Base-by-base conservation (phyloP, 2,329 filamentous ascomycete genomes). In the Botryotinia globosa region DNA sequence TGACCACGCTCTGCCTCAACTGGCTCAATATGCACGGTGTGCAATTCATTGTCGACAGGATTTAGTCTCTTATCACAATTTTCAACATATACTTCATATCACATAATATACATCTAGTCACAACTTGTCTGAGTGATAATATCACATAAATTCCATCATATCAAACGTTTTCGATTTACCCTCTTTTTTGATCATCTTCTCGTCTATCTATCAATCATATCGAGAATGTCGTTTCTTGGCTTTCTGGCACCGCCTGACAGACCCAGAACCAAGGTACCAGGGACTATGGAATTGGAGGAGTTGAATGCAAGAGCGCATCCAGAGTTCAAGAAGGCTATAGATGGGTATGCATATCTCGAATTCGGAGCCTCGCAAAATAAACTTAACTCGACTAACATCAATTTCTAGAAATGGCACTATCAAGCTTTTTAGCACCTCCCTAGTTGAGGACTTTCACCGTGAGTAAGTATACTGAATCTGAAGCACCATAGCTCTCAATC, bases 251-350 rank as follows among this genome's bases (percentile, higher is more conserved):
- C 25, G 51, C n/a, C 51, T 29, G 12, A 8, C 3, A 29, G 51
- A 14, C 10, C 12, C 12, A 2, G 4, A 51, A 48, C 10, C 45
- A 39, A 2, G 39, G 12, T 39, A 14, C 10, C 39, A 42, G 39
- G 39, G 12, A 42, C 39, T 42, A 42, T 42, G 39, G 39, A 42
- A 4, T 42, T 42, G 39, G 25, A 29, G 14, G 51, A 29, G 12
- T 3, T 0, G 2, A 54, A 16, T 56, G 51, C 7, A n/a, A 56
- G n/a, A 32, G 14, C 8, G 0, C 8, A 18, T 18, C 51, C 16
- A 56, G n/a, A 4, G 9, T 18, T n/a, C 14, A 6, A 7, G 4
- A 6, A 0, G 51, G 14, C 16, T 3, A 9, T 29, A 29, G 1
- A 18, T 2, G 14, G 1, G 51, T 56, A 56, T 29, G n/a, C 9